These are phyloP conservation scores for Hepatocystis sp. DNA, from an alignment of 169 alveolate genomes.

Conservation along the genomic window DNA sequence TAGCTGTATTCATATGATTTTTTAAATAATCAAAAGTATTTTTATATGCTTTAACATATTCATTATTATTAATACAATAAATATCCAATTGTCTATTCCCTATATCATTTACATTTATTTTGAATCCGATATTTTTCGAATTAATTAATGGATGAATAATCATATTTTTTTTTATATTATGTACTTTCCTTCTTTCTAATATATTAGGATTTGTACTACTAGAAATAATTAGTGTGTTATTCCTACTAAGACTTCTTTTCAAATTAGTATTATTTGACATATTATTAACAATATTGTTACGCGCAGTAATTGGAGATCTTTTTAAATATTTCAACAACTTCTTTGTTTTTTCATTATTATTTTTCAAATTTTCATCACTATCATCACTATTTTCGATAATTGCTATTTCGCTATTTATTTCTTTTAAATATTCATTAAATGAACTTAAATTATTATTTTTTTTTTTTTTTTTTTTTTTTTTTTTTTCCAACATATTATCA, in stretches of 20 bases:
- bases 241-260: no score
- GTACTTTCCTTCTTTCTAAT: conserved; percentile 23
- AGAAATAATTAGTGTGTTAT: no score
- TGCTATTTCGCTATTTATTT: conserved; percentile 51
- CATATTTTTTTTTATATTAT: conserved; percentile 20
- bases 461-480: neutral
- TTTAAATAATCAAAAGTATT: conserved; percentile 46
- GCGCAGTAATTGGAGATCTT: no score
- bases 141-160: conserved; percentile 69
- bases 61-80: conserved; percentile 56
- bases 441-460: neutral
- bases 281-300: no score
- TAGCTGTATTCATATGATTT: conserved; percentile 28
- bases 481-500: neutral
- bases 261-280: no score
- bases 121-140: conserved; percentile 62
- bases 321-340: conserved; percentile 45
- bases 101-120: conserved; percentile 44
- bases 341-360: conserved; percentile 27
- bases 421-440: conserved; percentile 28
- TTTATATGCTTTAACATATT: conserved; percentile 63
- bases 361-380: conserved; percentile 56
- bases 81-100: conserved; percentile 53
- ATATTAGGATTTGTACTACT: neutral
- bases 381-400: conserved; percentile 66